phyloP scores from a whole-genome alignment of 2,329 filamentous ascomycete genomes.

The Huntiella abstrusa region DNA sequence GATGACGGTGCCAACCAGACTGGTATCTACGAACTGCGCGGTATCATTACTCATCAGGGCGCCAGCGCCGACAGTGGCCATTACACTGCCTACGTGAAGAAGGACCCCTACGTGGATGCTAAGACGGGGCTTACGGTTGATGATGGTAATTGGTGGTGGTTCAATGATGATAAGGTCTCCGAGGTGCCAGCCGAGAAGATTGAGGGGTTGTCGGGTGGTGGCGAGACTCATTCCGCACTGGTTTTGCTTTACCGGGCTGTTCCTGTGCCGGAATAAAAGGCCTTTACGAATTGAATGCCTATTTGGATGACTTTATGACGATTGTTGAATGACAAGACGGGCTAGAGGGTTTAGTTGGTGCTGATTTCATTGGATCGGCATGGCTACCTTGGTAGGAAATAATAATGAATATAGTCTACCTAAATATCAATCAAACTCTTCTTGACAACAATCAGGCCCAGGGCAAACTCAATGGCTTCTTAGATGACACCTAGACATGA shows the following conservation, averaged over 20 bases:
- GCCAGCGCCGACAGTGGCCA: constrained; percentile 93
- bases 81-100: constrained; percentile 97
- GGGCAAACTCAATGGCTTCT: no score
- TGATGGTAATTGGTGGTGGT: constrained; percentile 99
- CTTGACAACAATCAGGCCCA: no score
- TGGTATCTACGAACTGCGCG: constrained; percentile 83
- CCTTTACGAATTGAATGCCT: constrained; percentile 12
- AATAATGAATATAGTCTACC: no score
- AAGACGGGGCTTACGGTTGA: constrained; percentile 64
- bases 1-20: constrained; percentile 83
- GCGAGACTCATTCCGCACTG: constrained; percentile 67
- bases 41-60: constrained; percentile 89
- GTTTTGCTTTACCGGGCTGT: constrained; percentile 65
- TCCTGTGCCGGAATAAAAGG: constrained; percentile 42
- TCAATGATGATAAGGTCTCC: constrained; percentile 93
- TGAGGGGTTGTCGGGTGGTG: constrained; percentile 72
- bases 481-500: no score
- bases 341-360: no score
- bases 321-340: no score
- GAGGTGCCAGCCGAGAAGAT: constrained; percentile 89
- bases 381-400: no score
- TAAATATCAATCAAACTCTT: no score
- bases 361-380: no score
- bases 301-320: no score
- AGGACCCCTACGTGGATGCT: constrained; percentile 53